Conservation (phyloP, 495 filamentous ascomycete species). For the Tetracladium setigerum region DNA sequence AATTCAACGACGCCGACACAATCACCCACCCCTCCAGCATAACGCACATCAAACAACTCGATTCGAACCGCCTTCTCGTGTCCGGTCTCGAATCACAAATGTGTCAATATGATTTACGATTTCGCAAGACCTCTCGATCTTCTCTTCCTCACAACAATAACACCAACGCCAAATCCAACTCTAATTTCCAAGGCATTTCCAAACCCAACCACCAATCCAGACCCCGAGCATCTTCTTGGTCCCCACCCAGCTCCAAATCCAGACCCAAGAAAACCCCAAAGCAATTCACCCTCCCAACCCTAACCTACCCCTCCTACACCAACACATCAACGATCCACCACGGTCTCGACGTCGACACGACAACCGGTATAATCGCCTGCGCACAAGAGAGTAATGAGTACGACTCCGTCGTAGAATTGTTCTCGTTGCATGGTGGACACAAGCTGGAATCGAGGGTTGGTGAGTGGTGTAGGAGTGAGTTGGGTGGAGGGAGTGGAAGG, state of each 20-base stretch:
- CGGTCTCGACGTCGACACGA: conserved; percentile 20
- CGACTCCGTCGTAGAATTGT: conserved; percentile 8
- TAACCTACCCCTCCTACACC: conserved; percentile 14
- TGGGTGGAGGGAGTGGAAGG: neutral
- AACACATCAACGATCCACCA: conserved; percentile 8
- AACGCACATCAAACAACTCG: conserved; percentile 20
- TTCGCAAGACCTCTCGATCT: conserved; percentile 6
- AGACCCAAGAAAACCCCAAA: neutral
- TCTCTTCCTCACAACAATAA: too few relatives aligned
- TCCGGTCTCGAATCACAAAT: conserved; percentile 16
- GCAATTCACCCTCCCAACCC: conserved; percentile 6
- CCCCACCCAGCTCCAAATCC: neutral
- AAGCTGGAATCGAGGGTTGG: conserved; percentile 1
- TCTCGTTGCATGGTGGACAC: conserved; percentile 15
- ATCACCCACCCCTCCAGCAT: conserved; percentile 18
- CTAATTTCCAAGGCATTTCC: neutral
- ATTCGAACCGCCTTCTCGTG: conserved; percentile 16
- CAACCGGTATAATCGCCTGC: conserved; percentile 16
- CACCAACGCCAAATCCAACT: neutral
- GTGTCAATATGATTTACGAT: conserved; percentile 22
- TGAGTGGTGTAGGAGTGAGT: neutral
- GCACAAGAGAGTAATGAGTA: conserved; percentile 14
- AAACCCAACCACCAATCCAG: neutral
- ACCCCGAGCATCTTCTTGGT: too few relatives aligned
- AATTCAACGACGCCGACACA: neutral